Evolutionary conservation across 371 early-diverging fungal genomes (phyloP), one percentile per base, ranked within the genome.

Genomic region (Apophysomyces variabilis): DNA sequence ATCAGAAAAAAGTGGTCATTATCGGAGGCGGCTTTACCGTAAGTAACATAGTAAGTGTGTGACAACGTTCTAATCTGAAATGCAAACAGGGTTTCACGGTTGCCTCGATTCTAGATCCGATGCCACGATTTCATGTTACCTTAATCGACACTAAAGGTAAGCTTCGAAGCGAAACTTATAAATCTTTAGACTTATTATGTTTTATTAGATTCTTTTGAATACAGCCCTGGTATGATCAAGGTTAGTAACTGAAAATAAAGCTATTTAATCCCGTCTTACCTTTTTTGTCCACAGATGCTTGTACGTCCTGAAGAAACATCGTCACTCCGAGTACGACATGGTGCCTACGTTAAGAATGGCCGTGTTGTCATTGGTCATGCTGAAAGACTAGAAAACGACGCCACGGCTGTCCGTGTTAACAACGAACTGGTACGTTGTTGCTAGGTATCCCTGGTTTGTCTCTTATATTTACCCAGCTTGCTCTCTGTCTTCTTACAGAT

Each of bases 361-460:
- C 57, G 69, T 16, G 74, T 79, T 2, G 59, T 79, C 7, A 76
- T 79, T 64, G 79, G 79, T 13, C 69, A 74, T 61, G 79, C 76
- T 1, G 72, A 76, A 38, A 50, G 58, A 44, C 62, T 79, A 1
- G 46, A 61, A 9, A 16, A 70, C 5, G 66, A 74, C 65, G 76
- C 68, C 1, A 72, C 50, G 32, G 41, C 61, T 16, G 66, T 79
- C 14, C 57, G 44, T 14, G 74, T 79, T 18, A 74, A 77, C 60
- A 64, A 71, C 45, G 67, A 72, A 50, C 38, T 67, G 70, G 78
- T 75, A 73, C 47, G 36, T 36, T 8, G 1, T 26, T 26, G 32
- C 32, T 26, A 26, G 3, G 0, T 26, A 26, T 26, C 32, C 3
- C 32, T 26, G 3, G 0, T 26, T 26, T 3, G 3, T 26, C 32